Conservation (phyloP, 805 yeast species). For the Candida taoyuanica region DNA sequence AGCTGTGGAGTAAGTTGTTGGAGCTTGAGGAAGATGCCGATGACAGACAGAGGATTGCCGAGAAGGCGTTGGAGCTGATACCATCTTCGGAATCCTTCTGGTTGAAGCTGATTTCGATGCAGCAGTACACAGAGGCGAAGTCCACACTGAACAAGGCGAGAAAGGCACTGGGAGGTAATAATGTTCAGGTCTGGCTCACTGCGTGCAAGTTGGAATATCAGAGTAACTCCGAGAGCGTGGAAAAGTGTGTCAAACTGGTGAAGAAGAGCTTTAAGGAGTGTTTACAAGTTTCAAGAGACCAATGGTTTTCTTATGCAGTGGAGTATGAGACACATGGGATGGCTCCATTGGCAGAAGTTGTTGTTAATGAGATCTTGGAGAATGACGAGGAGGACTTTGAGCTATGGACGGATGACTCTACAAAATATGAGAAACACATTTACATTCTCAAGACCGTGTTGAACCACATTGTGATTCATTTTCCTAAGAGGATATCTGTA, state of each 20-base stretch:
- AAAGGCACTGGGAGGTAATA: slow-evolving; percentile 39
- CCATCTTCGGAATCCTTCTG: slow-evolving; percentile 65
- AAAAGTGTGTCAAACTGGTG: slow-evolving; percentile 44
- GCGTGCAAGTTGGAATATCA: slow-evolving; percentile 67
- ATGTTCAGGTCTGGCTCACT: slow-evolving; percentile 59
- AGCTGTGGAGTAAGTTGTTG: slow-evolving; percentile 67
- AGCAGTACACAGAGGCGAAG: slow-evolving; percentile 44
- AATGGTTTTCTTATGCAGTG: slow-evolving; percentile 57
- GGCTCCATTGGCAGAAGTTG: slow-evolving; percentile 45
- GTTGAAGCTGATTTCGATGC: slow-evolving; percentile 49
- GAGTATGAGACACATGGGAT: slow-evolving; percentile 45
- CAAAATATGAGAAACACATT: slow-evolving; percentile 19
- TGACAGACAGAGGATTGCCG: slow-evolving; percentile 49
- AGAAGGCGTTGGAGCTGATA: slow-evolving; percentile 63
- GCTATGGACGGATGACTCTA: slow-evolving; percentile 24
- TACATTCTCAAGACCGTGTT: slow-evolving; percentile 37
- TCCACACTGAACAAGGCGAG: slow-evolving; percentile 56
- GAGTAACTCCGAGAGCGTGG: slow-evolving; percentile 35
- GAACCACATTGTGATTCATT: slow-evolving; percentile 39
- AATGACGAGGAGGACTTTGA: slow-evolving; percentile 27
- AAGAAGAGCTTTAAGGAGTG: slow-evolving; percentile 44
- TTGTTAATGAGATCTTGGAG: slow-evolving; percentile 40
- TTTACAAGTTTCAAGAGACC: slow-evolving; percentile 30
- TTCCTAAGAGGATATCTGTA: slow-evolving; percentile 40
- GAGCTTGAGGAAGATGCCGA: slow-evolving; percentile 49